Base-by-base conservation (phyloP, 805 yeast genomes). In the Ogataea ramenticola region DNA sequence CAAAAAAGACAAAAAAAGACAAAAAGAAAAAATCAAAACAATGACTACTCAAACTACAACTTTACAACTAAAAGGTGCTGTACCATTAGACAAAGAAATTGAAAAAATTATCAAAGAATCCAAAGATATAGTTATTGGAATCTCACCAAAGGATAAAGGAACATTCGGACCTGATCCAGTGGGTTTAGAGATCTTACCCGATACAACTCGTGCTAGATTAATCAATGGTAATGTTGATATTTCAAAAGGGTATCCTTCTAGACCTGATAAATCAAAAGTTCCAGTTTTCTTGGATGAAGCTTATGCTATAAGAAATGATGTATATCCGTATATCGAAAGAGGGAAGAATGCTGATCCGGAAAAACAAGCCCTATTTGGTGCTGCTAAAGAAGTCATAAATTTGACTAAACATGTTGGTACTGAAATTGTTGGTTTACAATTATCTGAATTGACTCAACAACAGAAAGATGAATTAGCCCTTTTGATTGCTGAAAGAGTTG, bases 381-480 rank as follows among this genome's bases (percentile, higher is more conserved):
- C 70, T 49, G 70, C 63, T 35, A 65, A 57, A 51, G 66, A 67
- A 45, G 74, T 73, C 21, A 66, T 50, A 37, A 48, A 73, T 45
- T 57, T 73, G 47, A 68, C 77, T 42, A 68, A 67, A 44, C 66
- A 70, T 49, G 55, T 73, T 50, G 79, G 79, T 41, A 74, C 78
- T 15, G 78, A 72, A 48, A 62, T 73, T 44, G 64, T 67, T 38
- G 78, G 77, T 16, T 54, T 73, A 34, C 74, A 73, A 53, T 55
- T 73, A 34, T 55, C 59, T 4, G 72, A 70, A 29, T 55, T 73
- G 45, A 65, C 57, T 34, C 69, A 71, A 44, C 46, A 62, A 50
- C 77, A 73, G 52, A 62, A 56, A 43, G 75, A 73, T 52, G 76
- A 73, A 55, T 61, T 73, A 46, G 77, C 77, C 5, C 56, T 71